phyloP scores from a whole-genome alignment of 768 basidiomycete genomes.

The Collybia mongolica region DNA sequence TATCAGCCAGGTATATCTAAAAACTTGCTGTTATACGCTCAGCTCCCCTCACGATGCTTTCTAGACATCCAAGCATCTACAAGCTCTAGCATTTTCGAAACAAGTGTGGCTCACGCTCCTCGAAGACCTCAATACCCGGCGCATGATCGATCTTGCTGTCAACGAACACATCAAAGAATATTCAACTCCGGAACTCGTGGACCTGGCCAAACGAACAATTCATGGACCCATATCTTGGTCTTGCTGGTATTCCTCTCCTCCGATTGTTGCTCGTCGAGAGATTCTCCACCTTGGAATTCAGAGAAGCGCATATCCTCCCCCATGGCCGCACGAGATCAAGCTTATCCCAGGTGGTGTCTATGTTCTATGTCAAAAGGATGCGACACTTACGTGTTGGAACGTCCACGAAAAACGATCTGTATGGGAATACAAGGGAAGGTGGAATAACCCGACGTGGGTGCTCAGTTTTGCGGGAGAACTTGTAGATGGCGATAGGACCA shows the following conservation, averaged over 20 bases:
- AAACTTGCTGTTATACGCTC: not conserved
- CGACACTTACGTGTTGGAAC: not conserved
- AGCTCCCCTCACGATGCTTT: not conserved
- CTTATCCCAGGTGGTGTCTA: not conserved
- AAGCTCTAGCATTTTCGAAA: not conserved
- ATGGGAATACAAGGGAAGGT: not conserved
- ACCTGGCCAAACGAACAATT: constrained; percentile 1
- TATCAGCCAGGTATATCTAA: not conserved
- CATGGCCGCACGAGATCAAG: not conserved
- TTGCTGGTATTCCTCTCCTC: not conserved
- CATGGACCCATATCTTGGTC: constrained; percentile 1
- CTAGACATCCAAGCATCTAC: not conserved
- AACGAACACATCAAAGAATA: not conserved
- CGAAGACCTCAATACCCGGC: not conserved
- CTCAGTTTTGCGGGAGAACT: not conserved
- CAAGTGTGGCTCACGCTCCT: constrained; percentile 1
- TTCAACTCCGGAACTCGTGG: not conserved
- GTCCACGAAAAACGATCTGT: not conserved
- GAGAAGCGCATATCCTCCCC: not conserved
- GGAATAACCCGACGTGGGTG: not conserved
- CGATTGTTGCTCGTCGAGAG: not conserved
- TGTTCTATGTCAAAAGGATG: not conserved
- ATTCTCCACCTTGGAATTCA: not conserved
- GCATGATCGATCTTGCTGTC: not conserved
- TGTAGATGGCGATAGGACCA: not conserved